Evolutionary conservation across 805 yeast genomes (phyloP).

Genomic region (Candida saitoana): DNA sequence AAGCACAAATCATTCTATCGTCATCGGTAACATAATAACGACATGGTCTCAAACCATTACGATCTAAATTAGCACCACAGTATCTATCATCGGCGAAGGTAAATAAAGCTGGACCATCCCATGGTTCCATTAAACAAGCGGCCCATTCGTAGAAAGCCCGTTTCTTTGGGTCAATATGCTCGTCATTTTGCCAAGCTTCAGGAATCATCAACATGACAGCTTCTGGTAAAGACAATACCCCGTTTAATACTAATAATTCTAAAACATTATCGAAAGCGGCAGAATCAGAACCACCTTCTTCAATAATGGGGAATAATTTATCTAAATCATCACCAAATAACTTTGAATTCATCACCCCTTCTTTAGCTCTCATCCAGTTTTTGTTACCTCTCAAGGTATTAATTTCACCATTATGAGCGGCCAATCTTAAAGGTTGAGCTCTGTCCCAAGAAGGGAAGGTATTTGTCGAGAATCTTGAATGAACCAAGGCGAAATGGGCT

Average conservation of each 20-base stretch:
- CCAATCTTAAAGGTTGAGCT: constrained; percentile 96
- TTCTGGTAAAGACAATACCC: constrained; percentile 88
- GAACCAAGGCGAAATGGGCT: constrained; percentile 94
- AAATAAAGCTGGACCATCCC: constrained; percentile 99
- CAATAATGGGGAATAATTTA: constrained; percentile 88
- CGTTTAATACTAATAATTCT: constrained; percentile 87
- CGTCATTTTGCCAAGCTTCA: constrained; percentile 95
- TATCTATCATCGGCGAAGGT: constrained; percentile 96
- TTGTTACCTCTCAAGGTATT: constrained; percentile 96
- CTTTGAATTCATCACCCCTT: constrained; percentile 88
- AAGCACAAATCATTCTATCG: constrained; percentile 94
- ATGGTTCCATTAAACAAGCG: constrained; percentile 97
- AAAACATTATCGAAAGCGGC: constrained; percentile 96
- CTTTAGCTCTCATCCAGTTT: constrained; percentile 99
- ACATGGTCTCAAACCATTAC: constrained; percentile 98
- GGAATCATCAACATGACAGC: constrained; percentile 97
- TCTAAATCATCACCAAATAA: constrained; percentile 90
- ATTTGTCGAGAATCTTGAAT: constrained; percentile 95
- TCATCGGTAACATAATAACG: constrained; percentile 94
- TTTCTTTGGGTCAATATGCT: constrained; percentile 82
- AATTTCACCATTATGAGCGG: constrained; percentile 98
- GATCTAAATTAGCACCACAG: constrained; percentile 96
- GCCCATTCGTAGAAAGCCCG: constrained; percentile 99
- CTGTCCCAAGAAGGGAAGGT: constrained; percentile 99
- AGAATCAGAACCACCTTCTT: constrained; percentile 98